Conservation (phyloP, 2,329 filamentous ascomycete species). For the Penicillium janthinellum region DNA sequence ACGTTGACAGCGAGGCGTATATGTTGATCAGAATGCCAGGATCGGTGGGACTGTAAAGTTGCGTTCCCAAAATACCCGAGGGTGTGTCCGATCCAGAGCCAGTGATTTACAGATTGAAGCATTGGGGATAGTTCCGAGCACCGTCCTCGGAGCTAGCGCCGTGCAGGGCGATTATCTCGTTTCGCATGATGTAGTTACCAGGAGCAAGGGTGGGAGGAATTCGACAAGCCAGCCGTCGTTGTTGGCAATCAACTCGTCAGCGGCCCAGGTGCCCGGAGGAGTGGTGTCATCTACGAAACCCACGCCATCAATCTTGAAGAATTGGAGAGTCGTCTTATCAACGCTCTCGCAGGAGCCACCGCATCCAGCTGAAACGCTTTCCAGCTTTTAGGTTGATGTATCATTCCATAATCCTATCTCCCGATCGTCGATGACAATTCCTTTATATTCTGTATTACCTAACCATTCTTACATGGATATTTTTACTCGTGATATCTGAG, state of each 20-base stretch:
- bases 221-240: conserved; percentile 52
- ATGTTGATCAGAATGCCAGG: conserved; percentile 61
- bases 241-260: conserved; percentile 54
- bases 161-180: conserved; percentile 57
- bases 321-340: conserved; percentile 56
- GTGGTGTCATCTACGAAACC: conserved; percentile 52
- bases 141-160: conserved; percentile 44
- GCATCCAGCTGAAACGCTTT: conserved; percentile 35
- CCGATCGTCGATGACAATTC: no score
- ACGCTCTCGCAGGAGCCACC: conserved; percentile 56
- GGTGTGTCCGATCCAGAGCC: conserved; percentile 52
- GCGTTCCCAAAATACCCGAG: conserved; percentile 52
- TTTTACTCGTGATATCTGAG: no score
- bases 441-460: no score
- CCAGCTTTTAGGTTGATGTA: no score
- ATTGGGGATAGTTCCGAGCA: conserved; percentile 56
- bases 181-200: conserved; percentile 55
- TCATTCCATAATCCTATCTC: no score
- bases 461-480: no score
- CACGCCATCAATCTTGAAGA: conserved; percentile 63
- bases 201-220: conserved; percentile 49
- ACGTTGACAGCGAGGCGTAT: conserved; percentile 51
- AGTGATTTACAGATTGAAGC: conserved; percentile 61
- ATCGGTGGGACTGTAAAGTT: conserved; percentile 58
- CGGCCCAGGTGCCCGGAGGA: conserved; percentile 55